A percentile compares a stretch with the other conserved stretches of the same genome.
phyloP scores from a whole-genome alignment of 1,139 yeast species.

The Debaryomycetaceae sp. region DNA sequence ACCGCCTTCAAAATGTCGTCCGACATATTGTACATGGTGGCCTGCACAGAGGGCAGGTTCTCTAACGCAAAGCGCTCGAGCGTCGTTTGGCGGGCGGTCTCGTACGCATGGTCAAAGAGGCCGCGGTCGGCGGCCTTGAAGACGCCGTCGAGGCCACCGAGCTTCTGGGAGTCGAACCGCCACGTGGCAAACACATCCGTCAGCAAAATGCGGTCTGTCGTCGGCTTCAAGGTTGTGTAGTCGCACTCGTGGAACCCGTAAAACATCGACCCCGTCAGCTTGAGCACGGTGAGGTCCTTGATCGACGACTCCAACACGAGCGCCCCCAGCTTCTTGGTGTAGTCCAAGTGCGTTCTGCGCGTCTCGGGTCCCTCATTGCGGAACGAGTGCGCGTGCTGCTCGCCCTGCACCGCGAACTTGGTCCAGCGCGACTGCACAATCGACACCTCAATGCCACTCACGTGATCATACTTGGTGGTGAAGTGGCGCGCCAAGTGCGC shows the following conservation, averaged over 20 bases:
- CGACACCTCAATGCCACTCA: conserved; percentile 62
- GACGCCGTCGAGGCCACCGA: conserved; percentile 48
- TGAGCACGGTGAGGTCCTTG: conserved; percentile 80
- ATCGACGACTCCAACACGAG: conserved; percentile 64
- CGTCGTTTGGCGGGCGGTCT: conserved; percentile 61
- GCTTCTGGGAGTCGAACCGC: conserved; percentile 53
- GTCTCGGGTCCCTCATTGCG: conserved; percentile 80
- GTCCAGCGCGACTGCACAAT: conserved; percentile 77
- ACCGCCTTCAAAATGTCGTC: conserved; percentile 59
- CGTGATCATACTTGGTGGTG: conserved; percentile 68
- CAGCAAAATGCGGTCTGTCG: conserved; percentile 78
- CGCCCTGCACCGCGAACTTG: conserved; percentile 69
- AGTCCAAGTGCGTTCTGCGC: conserved; percentile 55
- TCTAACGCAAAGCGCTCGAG: conserved; percentile 77
- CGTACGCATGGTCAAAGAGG: conserved; percentile 60
- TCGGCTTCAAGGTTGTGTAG: conserved; percentile 80
- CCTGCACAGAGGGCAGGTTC: conserved; percentile 88
- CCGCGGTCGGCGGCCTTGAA: conserved; percentile 52
- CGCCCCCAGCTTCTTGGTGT: conserved; percentile 42
- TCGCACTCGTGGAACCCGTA: conserved; percentile 83
- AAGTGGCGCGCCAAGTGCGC: conserved; percentile 82
- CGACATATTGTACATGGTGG: conserved; percentile 92
- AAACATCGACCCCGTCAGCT: conserved; percentile 93
- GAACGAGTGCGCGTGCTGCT: conserved; percentile 78
- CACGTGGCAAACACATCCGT: conserved; percentile 81